Conservation (phyloP, 129 eudicot species). For the Saussurea involucrata region DNA sequence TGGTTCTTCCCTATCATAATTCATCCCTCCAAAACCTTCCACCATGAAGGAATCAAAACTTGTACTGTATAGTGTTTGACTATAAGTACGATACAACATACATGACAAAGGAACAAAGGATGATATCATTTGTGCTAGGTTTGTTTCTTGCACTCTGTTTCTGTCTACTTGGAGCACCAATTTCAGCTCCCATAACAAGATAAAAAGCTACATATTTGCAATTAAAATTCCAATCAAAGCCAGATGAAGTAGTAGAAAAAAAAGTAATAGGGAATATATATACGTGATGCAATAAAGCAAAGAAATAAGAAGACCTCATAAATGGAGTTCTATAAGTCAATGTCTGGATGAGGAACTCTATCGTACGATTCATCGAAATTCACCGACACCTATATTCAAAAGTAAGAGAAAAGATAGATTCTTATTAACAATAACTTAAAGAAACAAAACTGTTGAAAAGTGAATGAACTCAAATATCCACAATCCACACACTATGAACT, state of each 20-base stretch:
- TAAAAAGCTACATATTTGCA: not conserved
- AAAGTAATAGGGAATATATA: not conserved
- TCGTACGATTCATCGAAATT: slow-evolving; percentile 53
- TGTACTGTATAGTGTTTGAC: not conserved
- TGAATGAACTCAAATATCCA: not conserved
- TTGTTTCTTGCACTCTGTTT: not conserved
- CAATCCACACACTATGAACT: not conserved
- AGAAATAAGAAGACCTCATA: slow-evolving; percentile 53
- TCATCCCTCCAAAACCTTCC: not conserved
- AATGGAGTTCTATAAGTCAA: slow-evolving; percentile 65
- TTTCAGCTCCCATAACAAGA: not conserved
- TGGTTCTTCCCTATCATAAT: not conserved
- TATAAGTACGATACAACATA: not conserved
- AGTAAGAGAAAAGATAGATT: not conserved
- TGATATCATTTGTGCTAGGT: not conserved
- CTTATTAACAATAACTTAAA: not conserved
- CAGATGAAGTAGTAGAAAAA: not conserved
- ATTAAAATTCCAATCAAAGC: slow-evolving; percentile 1
- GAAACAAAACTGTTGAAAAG: not conserved
- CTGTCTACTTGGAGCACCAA: not conserved
- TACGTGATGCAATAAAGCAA: not conserved
- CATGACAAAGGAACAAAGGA: not conserved
- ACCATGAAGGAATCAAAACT: not conserved
- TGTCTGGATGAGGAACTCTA: slow-evolving; percentile 74
- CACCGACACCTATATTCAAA: no score